A percentile compares a stretch with the other conserved stretches of the same genome.
Conservation (phyloP, 2,329 filamentous ascomycete species). For the Talaromyces sp. region DNA sequence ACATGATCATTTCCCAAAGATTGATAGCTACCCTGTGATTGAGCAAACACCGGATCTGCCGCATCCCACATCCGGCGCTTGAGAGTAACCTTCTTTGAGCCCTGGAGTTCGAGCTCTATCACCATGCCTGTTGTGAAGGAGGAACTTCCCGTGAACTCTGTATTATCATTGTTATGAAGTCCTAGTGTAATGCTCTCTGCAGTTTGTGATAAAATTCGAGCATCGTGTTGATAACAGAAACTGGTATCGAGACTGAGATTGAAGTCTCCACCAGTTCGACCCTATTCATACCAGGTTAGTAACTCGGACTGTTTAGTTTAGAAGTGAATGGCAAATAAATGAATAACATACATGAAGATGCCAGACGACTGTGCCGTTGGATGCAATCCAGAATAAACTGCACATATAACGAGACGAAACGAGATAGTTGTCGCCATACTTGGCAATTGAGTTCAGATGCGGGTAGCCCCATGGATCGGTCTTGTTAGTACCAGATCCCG, state of each 20-base stretch:
- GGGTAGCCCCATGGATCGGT: slow-evolving; percentile 26
- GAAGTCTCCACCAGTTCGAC: slow-evolving; percentile 30
- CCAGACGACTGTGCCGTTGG: slow-evolving; percentile 31
- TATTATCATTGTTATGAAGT: slow-evolving; percentile 34
- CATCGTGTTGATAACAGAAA: slow-evolving; percentile 36
- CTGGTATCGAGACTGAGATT: slow-evolving; percentile 16
- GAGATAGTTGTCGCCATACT: slow-evolving; percentile 26
- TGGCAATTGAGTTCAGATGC: slow-evolving; percentile 27
- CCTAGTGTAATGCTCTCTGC: slow-evolving; percentile 29
- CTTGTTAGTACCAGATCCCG: slow-evolving; percentile 10
- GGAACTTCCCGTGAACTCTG: slow-evolving; percentile 33
- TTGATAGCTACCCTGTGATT: slow-evolving; percentile 32
- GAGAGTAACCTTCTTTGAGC: slow-evolving; percentile 19
- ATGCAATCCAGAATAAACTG: slow-evolving; percentile 25
- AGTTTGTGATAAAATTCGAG: slow-evolving; percentile 33
- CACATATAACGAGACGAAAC: slow-evolving; percentile 27
- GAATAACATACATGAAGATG: slow-evolving; percentile 22
- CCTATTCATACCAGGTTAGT: slow-evolving; percentile 12
- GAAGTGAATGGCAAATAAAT: background rate
- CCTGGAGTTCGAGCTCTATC: slow-evolving; percentile 23
- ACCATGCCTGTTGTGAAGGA: slow-evolving; percentile 25
- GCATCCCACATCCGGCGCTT: slow-evolving; percentile 23
- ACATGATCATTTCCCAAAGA: slow-evolving; percentile 25
- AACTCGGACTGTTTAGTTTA: background rate
- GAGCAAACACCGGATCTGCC: slow-evolving; percentile 23